Evolutionary conservation across 768 basidiomycete genomes (phyloP), one percentile per base, ranked within the genome.

Genomic region (Neoboletus magnificus): DNA sequence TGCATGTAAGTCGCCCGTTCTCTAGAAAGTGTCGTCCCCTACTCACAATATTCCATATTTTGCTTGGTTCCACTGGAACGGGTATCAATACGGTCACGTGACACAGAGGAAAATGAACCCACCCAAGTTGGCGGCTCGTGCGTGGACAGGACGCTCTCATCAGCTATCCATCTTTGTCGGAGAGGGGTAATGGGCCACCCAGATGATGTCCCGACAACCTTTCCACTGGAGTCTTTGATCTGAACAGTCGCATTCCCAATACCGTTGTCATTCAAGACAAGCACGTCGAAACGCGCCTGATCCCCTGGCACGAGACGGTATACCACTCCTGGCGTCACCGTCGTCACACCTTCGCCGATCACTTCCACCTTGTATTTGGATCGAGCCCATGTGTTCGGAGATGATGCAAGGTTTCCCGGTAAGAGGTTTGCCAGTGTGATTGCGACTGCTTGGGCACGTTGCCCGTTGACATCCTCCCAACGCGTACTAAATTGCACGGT

Each of bases 51-150:
- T 48, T 15, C 82, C 82, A 59, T 73, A 82, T 64, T 83, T 84
- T 15, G 77, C 80, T 35, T 74, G 69, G 54, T 70, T 76, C 75
- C 76, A 84, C 80, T 81, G 20, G 18, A 50, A 41, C 36, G 13
- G 36, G 18, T 40, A 20, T 59, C 43, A 60, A 37, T 25, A 29
- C 7, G 13, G 32, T 27, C 25, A 20, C 35, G 22, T 8, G 2
- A 40, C 49, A 39, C 3, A 9, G 4, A 40, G 4, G 23, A 36
- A 15, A 45, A 55, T 9, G 36, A 9, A 63, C 73, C 25, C 48
- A 82, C 81, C 83, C 83, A 85, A 25, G 71, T 71, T 0, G 83
- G 84, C 2, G 80, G 73, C 57, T 85, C 82, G 48, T 82, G 82
- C 33, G 68, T 69, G 1, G 65, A 71, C 52, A 81, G 56, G 20